phyloP scores from a whole-genome alignment of 192 early-diverging fungal species.

The Coemansia sp. region DNA sequence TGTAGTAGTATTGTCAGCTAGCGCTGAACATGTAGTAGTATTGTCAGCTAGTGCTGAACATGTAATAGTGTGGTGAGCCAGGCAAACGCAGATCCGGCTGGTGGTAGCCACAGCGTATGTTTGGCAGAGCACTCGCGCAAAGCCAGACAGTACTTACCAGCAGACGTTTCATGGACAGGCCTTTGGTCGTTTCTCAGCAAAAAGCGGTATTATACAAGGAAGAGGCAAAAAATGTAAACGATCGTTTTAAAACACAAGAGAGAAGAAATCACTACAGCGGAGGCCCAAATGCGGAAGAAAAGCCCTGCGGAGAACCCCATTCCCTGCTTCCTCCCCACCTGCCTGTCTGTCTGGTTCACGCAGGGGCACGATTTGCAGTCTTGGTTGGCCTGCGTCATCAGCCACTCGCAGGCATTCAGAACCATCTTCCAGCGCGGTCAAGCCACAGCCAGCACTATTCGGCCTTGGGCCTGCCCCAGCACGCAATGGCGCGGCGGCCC shows the following conservation, averaged over 20 bases:
- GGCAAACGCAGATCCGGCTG: too few species aligned
- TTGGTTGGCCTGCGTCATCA: not conserved
- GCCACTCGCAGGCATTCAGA: not conserved
- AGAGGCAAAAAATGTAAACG: not conserved
- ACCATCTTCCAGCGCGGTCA: not conserved
- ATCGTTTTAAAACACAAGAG: conserved; percentile 8
- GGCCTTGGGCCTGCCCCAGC: conserved; percentile 21
- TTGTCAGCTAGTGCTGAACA: too few species aligned
- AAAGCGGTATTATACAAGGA: not conserved
- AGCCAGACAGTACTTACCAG: conserved; percentile 15
- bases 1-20: too few species aligned
- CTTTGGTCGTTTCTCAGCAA: not conserved
- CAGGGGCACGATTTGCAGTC: not conserved
- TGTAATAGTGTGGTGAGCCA: too few species aligned
- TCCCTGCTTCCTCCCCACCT: too few species aligned
- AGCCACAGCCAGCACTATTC: not conserved
- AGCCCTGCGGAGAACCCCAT: not conserved
- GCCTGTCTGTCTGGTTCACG: too few species aligned
- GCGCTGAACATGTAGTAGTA: too few species aligned
- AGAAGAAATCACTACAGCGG: not conserved
- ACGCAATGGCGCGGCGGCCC: conserved; percentile 28
- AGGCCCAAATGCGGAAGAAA: not conserved
- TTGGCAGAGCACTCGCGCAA: too few species aligned
- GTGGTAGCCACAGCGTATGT: too few species aligned
- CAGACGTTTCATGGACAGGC: conserved; percentile 21